phyloP scores from a whole-genome alignment of 495 filamentous ascomycete species.

The Chaetomium fimeti region DNA sequence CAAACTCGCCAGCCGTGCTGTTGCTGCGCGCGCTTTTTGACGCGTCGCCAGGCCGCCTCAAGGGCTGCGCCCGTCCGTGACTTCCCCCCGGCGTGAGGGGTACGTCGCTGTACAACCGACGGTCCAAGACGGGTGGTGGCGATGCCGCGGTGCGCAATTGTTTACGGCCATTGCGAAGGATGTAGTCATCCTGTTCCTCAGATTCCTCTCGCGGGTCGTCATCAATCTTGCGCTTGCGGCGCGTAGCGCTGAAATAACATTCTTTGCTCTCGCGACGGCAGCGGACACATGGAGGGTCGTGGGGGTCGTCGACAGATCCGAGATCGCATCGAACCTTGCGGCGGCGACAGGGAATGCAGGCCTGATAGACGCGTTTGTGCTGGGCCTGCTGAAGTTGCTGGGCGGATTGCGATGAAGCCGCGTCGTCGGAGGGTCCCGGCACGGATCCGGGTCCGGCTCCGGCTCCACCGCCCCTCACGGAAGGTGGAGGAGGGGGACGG shows the following conservation, averaged over 20 bases:
- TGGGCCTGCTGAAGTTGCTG: slow-evolving; percentile 36
- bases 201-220: slow-evolving; percentile 53
- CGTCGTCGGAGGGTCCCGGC: slow-evolving; percentile 15
- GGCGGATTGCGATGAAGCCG: slow-evolving; percentile 17
- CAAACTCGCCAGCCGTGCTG: slow-evolving; percentile 46
- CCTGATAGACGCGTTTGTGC: slow-evolving; percentile 77
- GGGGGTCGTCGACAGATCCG: slow-evolving; percentile 89
- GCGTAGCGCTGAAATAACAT: slow-evolving; percentile 95
- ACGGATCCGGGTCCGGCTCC: slow-evolving; percentile 20
- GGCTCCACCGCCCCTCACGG: slow-evolving; percentile 24
- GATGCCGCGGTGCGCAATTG: slow-evolving; percentile 44
- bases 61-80: slow-evolving; percentile 55
- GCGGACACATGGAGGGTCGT: slow-evolving; percentile 89
- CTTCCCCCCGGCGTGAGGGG: slow-evolving; percentile 65
- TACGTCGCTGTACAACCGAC: slow-evolving; percentile 46
- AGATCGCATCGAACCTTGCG: slow-evolving; percentile 93
- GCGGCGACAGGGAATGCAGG: slow-evolving; percentile 86
- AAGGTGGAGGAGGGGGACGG: slow-evolving; percentile 24
- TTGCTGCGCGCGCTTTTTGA: slow-evolving; percentile 33
- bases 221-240: slow-evolving; percentile 83
- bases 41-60: slow-evolving; percentile 49
- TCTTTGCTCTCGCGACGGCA: slow-evolving; percentile 92
- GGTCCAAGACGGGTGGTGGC: slow-evolving; percentile 39
- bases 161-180: slow-evolving; percentile 55
- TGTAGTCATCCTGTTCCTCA: slow-evolving; percentile 54